A percentile compares a stretch with the other conserved stretches of the same genome.
Evolutionary conservation across 441 rosid species (phyloP).

Genomic region (Populus hybrid): DNA sequence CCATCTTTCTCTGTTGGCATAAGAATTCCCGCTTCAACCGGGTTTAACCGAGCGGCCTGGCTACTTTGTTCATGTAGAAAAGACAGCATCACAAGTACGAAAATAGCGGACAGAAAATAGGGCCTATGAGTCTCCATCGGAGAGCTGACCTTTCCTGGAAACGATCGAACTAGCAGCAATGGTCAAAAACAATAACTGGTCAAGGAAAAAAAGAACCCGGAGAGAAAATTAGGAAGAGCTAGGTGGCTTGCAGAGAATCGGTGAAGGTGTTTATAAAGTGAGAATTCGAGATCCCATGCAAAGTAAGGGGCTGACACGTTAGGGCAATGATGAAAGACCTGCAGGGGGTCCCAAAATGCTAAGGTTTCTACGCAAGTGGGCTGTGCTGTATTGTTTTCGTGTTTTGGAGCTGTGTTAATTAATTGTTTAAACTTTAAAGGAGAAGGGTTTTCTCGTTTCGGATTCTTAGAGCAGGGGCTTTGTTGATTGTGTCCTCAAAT

Average conservation of each 20-base stretch:
- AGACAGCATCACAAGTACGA: conserved; percentile 31
- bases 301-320: conserved; percentile 37
- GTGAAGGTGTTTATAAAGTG: conserved; percentile 3
- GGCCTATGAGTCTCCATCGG: conserved; percentile 31
- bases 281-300: conserved; percentile 38
- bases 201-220: neutral
- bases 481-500: too few species aligned
- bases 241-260: neutral
- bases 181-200: neutral
- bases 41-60: conserved; percentile 29
- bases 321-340: neutral
- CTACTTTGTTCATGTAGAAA: conserved; percentile 20
- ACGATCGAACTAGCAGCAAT: neutral
- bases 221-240: neutral
- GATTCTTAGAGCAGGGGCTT: too few species aligned
- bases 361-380: neutral
- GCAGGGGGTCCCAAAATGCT: conserved; percentile 23
- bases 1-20: conserved; percentile 52
- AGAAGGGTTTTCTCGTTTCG: too few species aligned
- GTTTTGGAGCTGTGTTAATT: neutral
- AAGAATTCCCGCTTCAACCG: conserved; percentile 42
- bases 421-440: too few species aligned
- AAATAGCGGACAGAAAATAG: conserved; percentile 19
- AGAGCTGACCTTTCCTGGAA: neutral
- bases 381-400: neutral